A percentile compares a stretch with the other conserved stretches of the same genome.
Evolutionary conservation across 2,329 filamentous ascomycete species (phyloP).

Genomic region (Biscogniauxia marginata): DNA sequence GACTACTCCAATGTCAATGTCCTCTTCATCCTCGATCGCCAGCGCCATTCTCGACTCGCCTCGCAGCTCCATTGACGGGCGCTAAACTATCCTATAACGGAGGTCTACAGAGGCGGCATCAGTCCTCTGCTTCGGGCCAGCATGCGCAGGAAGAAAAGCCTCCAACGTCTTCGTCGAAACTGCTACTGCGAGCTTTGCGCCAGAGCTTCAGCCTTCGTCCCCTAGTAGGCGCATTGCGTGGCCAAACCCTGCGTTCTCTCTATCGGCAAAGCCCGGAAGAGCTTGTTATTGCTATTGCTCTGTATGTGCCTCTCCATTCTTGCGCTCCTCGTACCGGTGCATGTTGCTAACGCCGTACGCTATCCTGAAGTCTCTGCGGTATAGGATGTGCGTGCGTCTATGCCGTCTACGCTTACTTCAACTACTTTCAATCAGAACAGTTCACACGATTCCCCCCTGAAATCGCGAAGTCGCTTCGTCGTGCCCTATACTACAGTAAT

Average conservation of each 20-base stretch:
- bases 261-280: constrained; percentile 45
- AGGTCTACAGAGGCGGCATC: constrained; percentile 25
- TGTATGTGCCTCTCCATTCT: constrained; percentile 33
- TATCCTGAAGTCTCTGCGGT: constrained; percentile 34
- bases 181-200: constrained; percentile 31
- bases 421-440: constrained; percentile 54
- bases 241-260: constrained; percentile 37
- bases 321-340: not conserved
- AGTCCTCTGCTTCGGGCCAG: constrained; percentile 21
- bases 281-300: constrained; percentile 39
- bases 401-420: constrained; percentile 47
- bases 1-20: constrained; percentile 6
- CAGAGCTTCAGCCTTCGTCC: constrained; percentile 36
- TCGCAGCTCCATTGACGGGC: constrained; percentile 4
- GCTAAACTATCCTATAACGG: constrained; percentile 8
- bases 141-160: constrained; percentile 20
- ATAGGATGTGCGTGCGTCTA: constrained; percentile 36
- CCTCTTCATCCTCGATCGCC: not conserved
- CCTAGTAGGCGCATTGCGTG: constrained; percentile 37
- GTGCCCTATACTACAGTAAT: constrained; percentile 84
- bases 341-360: constrained; percentile 21
- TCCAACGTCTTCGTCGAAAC: constrained; percentile 24
- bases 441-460: constrained; percentile 64
- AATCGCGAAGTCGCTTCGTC: constrained; percentile 75
- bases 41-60: constrained; percentile 1